Evolutionary conservation across 1,284 basidiomycete genomes (phyloP).

Genomic region (Ustilago sp.): DNA sequence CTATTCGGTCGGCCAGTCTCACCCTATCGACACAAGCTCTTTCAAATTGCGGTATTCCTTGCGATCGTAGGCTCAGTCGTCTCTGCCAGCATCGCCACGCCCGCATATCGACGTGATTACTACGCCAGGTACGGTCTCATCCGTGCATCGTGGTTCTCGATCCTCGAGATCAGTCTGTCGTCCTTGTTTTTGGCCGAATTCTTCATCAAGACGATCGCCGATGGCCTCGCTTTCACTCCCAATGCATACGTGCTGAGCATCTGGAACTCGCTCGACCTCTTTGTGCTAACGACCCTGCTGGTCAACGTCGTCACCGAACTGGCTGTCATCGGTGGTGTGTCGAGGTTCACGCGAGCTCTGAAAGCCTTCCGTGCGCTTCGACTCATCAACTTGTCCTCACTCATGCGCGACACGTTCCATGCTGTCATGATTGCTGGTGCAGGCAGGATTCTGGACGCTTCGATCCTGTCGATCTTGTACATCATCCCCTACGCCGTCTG

Average conservation of each 20-base stretch:
- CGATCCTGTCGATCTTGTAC: conserved; percentile 88
- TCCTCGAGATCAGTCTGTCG: conserved; percentile 83
- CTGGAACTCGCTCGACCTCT: conserved; percentile 92
- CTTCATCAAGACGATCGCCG: conserved; percentile 89
- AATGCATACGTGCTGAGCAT: conserved; percentile 92
- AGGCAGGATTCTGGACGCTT: conserved; percentile 87
- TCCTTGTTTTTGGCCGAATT: conserved; percentile 85
- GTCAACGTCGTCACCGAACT: conserved; percentile 85
- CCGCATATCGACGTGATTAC: conserved; percentile 83
- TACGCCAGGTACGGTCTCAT: conserved; percentile 76
- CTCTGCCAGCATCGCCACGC: conserved; percentile 87
- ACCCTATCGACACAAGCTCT: conserved; percentile 76
- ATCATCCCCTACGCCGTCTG: conserved; percentile 97
- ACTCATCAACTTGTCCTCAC: conserved; percentile 78
- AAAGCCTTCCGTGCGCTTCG: conserved; percentile 90
- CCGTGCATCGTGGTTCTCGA: conserved; percentile 86
- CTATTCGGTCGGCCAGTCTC: conserved; percentile 72
- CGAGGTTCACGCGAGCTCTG: conserved; percentile 83
- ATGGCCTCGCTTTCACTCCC: conserved; percentile 86
- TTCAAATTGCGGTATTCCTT: conserved; percentile 81
- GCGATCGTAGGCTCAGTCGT: conserved; percentile 85
- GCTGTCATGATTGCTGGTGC: conserved; percentile 90
- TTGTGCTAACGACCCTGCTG: conserved; percentile 84
- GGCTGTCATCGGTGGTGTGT: conserved; percentile 79
- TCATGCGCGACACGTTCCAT: conserved; percentile 90